Base-by-base conservation (phyloP, 2,329 filamentous ascomycete species). In the Aspergillus ochraceoroseus region DNA sequence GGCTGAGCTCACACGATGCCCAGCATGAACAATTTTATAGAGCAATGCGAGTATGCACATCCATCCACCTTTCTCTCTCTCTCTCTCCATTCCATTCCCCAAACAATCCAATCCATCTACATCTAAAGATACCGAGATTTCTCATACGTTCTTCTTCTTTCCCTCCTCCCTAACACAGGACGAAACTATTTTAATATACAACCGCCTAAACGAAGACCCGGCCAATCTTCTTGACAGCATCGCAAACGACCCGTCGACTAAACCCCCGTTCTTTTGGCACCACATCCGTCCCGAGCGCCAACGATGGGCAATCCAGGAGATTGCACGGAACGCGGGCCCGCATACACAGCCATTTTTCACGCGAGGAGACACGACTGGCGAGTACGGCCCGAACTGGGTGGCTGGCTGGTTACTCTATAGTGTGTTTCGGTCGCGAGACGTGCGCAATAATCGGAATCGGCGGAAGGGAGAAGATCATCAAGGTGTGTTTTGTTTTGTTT, bases 311-410 rank as follows among this genome's bases (percentile, higher is more conserved):
- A 63, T 70, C 36, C 53, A 63, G 42, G 64, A 68, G 42, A 69
- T 68, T 34, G 67, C 65, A 56, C 59, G 59, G 32, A 66, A 65
- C 27, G 63, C 67, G 0, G 59, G 58, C 1, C 60, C 65, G 5
- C 49, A 62, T 3, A 67, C 65, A 15, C 55, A 64, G 5, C 58
- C 53, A 14, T 50, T 67, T 4, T 70, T 70, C 36, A 63, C 68
- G 29, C 60, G 54, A 4, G 67, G 67, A 14, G 54, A 51, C 13
- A 69, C 65, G 1, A 61, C 56, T 18, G 65, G 67, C 43, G 67
- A 70, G 50, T 65, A 70, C 43, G 66, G 63, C 5, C 67, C 67
- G 4, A 70, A 70, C 41, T 70, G 67, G 67, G 67, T 70, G 9
- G 64, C 67, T 0, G 62, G 65, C 11, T 70, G 67, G 67, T 56